These are phyloP conservation scores for Penicillium dipodomyicola DNA, from an alignment of 495 filamentous ascomycete genomes.

Conservation along the genomic window DNA sequence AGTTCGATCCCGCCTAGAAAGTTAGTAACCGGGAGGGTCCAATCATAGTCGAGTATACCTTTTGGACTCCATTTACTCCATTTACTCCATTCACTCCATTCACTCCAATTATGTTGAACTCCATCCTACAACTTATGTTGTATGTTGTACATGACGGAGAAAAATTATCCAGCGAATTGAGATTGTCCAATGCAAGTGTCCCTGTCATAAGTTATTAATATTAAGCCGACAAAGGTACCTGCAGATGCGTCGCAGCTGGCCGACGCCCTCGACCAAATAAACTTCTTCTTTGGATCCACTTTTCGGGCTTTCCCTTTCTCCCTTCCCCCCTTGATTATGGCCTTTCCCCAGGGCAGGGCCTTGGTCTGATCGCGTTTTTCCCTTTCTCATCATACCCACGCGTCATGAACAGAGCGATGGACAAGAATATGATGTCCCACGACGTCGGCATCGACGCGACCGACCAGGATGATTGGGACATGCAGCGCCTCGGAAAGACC, in stretches of 20 bases:
- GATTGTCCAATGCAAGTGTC: too few relatives aligned
- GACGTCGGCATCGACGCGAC: constrained; percentile 22
- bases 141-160: too few relatives aligned
- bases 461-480: constrained; percentile 38
- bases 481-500: constrained; percentile 41
- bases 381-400: not conserved
- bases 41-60: not conserved
- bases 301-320: not conserved
- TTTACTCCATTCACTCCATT: too few relatives aligned
- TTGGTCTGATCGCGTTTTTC: not conserved
- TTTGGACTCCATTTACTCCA: not conserved
- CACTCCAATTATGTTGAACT: too few relatives aligned
- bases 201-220: not conserved
- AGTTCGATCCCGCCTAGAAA: not conserved
- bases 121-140: too few relatives aligned
- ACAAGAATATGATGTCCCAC: constrained; percentile 23
- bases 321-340: not conserved
- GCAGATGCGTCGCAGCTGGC: not conserved
- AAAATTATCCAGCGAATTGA: too few relatives aligned
- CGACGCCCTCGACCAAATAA: not conserved
- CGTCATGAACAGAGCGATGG: not conserved
- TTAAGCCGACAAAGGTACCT: too few relatives aligned
- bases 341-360: not conserved
- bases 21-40: not conserved
- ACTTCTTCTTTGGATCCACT: not conserved